A percentile compares a stretch with the other conserved stretches of the same genome.
phyloP scores from a whole-genome alignment of 352 stramenopile genomes.

The Phytopythium helicoides region DNA sequence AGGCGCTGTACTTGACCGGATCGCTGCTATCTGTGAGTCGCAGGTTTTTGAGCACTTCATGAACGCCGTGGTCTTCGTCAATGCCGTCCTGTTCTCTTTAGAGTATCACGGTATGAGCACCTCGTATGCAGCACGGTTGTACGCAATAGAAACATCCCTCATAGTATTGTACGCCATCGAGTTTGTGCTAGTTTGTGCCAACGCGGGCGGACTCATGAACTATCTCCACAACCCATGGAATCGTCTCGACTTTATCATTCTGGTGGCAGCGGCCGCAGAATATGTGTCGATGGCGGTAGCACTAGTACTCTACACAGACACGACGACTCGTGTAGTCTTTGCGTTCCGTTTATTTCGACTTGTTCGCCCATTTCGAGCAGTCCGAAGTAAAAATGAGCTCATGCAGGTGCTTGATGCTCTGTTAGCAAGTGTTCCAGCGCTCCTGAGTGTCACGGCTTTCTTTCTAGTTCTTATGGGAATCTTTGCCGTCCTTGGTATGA shows the following conservation, averaged over 20 bases:
- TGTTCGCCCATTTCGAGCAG: conserved; percentile 69
- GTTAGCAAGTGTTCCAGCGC: conserved; percentile 59
- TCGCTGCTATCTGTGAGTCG: conserved; percentile 49
- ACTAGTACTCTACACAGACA: conserved; percentile 60
- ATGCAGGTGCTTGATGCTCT: conserved; percentile 70
- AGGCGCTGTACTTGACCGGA: conserved; percentile 44
- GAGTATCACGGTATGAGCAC: conserved; percentile 73
- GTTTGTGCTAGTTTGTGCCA: conserved; percentile 60
- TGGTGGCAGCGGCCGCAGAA: conserved; percentile 63
- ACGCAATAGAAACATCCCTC: conserved; percentile 61
- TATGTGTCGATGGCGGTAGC: conserved; percentile 59
- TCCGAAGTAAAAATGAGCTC: conserved; percentile 75
- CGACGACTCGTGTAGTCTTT: conserved; percentile 69
- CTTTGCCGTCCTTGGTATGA: conserved; percentile 85
- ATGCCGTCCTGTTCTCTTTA: conserved; percentile 71
- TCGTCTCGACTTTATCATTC: conserved; percentile 68
- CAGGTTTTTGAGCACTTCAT: conserved; percentile 73
- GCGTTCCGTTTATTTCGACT: conserved; percentile 79
- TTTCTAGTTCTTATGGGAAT: conserved; percentile 67
- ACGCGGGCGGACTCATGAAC: conserved; percentile 44
- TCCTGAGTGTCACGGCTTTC: conserved; percentile 62
- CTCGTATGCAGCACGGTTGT: conserved; percentile 53
- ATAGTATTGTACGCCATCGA: conserved; percentile 72
- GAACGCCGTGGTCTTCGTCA: conserved; percentile 72
- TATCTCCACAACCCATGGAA: conserved; percentile 86